Evolutionary conservation across 257 asterid genomes (phyloP).

Genomic region (Haberlea rhodopensis): DNA sequence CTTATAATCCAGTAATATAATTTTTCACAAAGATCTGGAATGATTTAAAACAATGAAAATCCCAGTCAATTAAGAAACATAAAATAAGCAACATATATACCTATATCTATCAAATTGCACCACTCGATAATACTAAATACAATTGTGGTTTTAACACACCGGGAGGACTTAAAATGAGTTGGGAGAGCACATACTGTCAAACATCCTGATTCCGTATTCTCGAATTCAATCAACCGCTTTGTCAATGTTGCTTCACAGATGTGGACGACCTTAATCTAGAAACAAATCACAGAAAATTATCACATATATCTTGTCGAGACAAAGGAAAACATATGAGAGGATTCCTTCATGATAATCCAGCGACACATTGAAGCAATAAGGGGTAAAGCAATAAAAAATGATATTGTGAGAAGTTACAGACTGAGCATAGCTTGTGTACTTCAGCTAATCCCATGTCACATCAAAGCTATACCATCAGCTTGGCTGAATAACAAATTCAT

Average conservation of each 20-base stretch:
- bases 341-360: slow-evolving; percentile 14
- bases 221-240: slow-evolving; percentile 84
- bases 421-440: slow-evolving; percentile 18
- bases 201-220: slow-evolving; percentile 78
- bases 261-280: slow-evolving; percentile 76
- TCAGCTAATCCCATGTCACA: slow-evolving; percentile 11
- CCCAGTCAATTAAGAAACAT: no score
- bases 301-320: slow-evolving; percentile 15
- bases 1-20: no score
- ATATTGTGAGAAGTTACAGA: slow-evolving; percentile 9
- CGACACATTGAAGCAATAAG: slow-evolving; percentile 1
- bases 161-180: slow-evolving; percentile 7
- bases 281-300: slow-evolving; percentile 21
- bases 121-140: slow-evolving; percentile 4
- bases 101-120: not conserved
- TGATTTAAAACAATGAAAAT: no score
- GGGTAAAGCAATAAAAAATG: slow-evolving; percentile 12
- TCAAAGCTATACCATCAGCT: not conserved
- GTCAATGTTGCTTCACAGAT: slow-evolving; percentile 84
- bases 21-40: no score
- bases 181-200: slow-evolving; percentile 57
- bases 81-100: no score
- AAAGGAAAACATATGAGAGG: not conserved
- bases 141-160: slow-evolving; percentile 10
- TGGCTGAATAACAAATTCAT: slow-evolving; percentile 1